These are phyloP conservation scores for Diaporthe sp. DNA, from an alignment of 2,329 filamentous ascomycete genomes.

Conservation along the genomic window DNA sequence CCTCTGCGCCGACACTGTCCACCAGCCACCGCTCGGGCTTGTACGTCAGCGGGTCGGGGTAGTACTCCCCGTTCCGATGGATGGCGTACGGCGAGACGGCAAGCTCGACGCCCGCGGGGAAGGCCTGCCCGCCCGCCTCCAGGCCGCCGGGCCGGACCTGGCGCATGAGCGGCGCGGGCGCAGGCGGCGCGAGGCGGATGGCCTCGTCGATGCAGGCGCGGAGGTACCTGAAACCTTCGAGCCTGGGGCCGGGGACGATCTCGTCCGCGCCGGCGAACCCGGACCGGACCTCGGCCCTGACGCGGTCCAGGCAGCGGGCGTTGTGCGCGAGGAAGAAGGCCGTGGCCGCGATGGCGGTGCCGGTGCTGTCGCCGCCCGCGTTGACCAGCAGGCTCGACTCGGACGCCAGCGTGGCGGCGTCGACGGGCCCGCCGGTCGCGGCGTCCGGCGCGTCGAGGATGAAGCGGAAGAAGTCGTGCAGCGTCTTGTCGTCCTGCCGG, in stretches of 20 bases:
- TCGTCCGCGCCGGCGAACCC: neutral
- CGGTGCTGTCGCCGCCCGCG: slow-evolving; percentile 44
- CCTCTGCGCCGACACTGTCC: slow-evolving; percentile 1
- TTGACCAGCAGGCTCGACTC: slow-evolving; percentile 37
- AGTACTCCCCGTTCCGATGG: slow-evolving; percentile 41
- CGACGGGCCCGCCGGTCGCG: neutral
- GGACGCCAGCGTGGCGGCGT: slow-evolving; percentile 7
- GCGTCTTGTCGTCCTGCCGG: neutral
- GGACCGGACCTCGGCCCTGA: neutral
- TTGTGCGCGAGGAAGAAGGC: slow-evolving; percentile 11
- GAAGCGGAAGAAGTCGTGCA: slow-evolving; percentile 23
- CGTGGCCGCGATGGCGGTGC: slow-evolving; percentile 37
- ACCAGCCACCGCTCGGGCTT: slow-evolving; percentile 15
- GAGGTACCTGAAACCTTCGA: slow-evolving; percentile 53
- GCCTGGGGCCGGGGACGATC: neutral
- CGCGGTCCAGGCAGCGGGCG: neutral
- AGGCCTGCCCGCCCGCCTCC: slow-evolving; percentile 41
- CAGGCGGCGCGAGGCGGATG: slow-evolving; percentile 43
- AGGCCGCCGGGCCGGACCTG: slow-evolving; percentile 37
- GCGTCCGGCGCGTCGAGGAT: slow-evolving; percentile 8
- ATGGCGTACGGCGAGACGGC: slow-evolving; percentile 43
- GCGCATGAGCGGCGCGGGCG: slow-evolving; percentile 40
- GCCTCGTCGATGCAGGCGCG: slow-evolving; percentile 56
- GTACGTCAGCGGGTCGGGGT: neutral
- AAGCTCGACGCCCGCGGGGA: slow-evolving; percentile 43